These are phyloP conservation scores for Aspergillus transmontanensis DNA, from an alignment of 2,329 filamentous ascomycete genomes.

Conservation along the genomic window DNA sequence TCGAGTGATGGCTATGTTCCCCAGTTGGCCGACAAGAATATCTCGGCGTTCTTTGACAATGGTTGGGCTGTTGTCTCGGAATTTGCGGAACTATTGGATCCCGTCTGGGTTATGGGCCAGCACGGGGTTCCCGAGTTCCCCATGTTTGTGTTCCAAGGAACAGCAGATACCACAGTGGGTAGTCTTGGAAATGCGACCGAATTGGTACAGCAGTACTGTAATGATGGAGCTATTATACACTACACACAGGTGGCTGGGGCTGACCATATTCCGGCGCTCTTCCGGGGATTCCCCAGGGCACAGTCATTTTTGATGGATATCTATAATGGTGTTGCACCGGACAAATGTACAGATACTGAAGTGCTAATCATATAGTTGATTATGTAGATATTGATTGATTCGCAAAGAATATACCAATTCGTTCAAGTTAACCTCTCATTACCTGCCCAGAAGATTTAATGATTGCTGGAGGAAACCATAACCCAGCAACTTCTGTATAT, in stretches of 20 bases:
- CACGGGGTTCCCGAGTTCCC: conserved; percentile 4
- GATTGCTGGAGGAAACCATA: no score
- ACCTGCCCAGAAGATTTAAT: no score
- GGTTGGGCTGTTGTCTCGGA: neutral
- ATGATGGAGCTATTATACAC: neutral
- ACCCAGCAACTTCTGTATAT: neutral
- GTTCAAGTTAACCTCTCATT: no score
- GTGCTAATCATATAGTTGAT: neutral
- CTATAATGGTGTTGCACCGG: neutral
- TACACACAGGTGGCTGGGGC: neutral
- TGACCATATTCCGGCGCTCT: neutral
- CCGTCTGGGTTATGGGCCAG: neutral
- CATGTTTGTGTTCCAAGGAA: conserved; percentile 4
- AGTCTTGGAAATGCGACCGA: neutral
- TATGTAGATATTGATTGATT: no score
- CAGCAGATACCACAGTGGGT: neutral
- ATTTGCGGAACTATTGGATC: neutral
- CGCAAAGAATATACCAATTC: no score
- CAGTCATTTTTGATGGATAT: neutral
- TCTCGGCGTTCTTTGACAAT: conserved; percentile 2
- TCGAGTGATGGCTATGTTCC: neutral
- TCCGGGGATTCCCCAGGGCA: neutral
- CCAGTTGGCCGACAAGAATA: neutral
- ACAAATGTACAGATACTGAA: neutral
- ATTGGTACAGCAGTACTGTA: conserved; percentile 2